A percentile compares a stretch with the other conserved stretches of the same genome.
phyloP scores from a whole-genome alignment of 2,329 filamentous ascomycete species.

The Scedosporium aurantiacum region DNA sequence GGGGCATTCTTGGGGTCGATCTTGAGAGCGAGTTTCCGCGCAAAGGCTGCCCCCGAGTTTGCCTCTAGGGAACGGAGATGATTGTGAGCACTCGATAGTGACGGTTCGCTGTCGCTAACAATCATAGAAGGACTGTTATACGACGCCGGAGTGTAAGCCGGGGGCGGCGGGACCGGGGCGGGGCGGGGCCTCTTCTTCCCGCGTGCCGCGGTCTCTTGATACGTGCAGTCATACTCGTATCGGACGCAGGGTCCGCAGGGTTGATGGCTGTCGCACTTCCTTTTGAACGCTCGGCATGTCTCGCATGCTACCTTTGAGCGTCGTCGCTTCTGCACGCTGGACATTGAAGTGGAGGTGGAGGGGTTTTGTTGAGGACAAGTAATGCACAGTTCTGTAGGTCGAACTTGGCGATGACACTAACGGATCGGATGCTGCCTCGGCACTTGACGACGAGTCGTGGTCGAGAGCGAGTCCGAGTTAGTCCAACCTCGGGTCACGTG shows the following conservation, averaged over 20 bases:
- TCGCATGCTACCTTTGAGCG: slow-evolving; percentile 35
- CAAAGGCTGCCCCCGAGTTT: slow-evolving; percentile 46
- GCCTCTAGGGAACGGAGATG: slow-evolving; percentile 36
- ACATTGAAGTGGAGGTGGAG: not conserved
- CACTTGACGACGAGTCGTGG: too few species aligned
- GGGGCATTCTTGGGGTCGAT: slow-evolving; percentile 42
- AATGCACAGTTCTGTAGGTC: too few species aligned
- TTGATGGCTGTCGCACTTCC: slow-evolving; percentile 41
- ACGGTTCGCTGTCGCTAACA: slow-evolving; percentile 3
- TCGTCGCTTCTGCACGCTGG: slow-evolving; percentile 14
- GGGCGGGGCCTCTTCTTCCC: slow-evolving; percentile 8
- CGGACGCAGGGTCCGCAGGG: slow-evolving; percentile 42
- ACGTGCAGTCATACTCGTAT: slow-evolving; percentile 42
- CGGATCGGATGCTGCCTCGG: too few species aligned
- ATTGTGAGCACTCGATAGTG: slow-evolving; percentile 12
- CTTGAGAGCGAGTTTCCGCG: slow-evolving; percentile 37
- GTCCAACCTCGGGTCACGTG: too few species aligned
- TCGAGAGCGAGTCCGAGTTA: too few species aligned
- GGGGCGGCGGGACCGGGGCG: not conserved
- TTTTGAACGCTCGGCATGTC: slow-evolving; percentile 43
- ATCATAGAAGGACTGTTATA: slow-evolving; percentile 5
- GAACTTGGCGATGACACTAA: too few species aligned
- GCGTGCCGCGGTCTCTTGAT: slow-evolving; percentile 20
- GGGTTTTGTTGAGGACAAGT: too few species aligned
- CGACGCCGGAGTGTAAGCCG: slow-evolving; percentile 3